Evolutionary conservation across 2,329 filamentous ascomycete genomes (phyloP).

Genomic region (Aspergillus eucalypticola): DNA sequence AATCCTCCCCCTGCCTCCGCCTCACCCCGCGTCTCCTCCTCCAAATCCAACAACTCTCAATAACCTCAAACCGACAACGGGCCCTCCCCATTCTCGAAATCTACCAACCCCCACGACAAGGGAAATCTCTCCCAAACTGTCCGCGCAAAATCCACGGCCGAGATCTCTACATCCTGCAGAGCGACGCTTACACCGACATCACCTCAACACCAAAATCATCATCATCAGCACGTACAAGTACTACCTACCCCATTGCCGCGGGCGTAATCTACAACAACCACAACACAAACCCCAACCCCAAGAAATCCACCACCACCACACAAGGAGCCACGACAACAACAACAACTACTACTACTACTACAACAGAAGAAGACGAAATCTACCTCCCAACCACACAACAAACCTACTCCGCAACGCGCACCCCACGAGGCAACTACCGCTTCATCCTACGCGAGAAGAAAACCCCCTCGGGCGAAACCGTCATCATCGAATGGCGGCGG

Average conservation of each 20-base stretch:
- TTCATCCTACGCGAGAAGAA: background rate
- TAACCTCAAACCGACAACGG: slow-evolving; percentile 17
- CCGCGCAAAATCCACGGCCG: slow-evolving; percentile 26
- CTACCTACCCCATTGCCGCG: background rate
- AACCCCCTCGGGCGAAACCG: background rate
- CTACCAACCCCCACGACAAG: slow-evolving; percentile 31
- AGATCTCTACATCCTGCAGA: slow-evolving; percentile 33
- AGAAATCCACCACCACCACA: too few species aligned
- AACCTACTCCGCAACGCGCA: background rate
- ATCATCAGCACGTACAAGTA: too few species aligned
- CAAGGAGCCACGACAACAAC: background rate
- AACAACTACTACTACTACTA: background rate
- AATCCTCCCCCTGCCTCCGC: slow-evolving; percentile 26
- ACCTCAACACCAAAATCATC: too few species aligned
- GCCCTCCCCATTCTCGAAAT: slow-evolving; percentile 34
- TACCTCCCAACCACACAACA: background rate
- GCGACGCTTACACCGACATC: slow-evolving; percentile 25
- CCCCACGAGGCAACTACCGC: background rate
- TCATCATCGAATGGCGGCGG: background rate
- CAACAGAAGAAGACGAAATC: background rate
- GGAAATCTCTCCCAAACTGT: slow-evolving; percentile 22
- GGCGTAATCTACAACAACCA: slow-evolving; percentile 7
- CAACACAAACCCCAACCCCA: background rate
- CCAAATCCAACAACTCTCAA: slow-evolving; percentile 35
- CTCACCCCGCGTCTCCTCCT: slow-evolving; percentile 32